Evolutionary conservation across 768 basidiomycete species (phyloP), one percentile per base, ranked within the genome.

Genomic region (Polyporus arcularius): DNA sequence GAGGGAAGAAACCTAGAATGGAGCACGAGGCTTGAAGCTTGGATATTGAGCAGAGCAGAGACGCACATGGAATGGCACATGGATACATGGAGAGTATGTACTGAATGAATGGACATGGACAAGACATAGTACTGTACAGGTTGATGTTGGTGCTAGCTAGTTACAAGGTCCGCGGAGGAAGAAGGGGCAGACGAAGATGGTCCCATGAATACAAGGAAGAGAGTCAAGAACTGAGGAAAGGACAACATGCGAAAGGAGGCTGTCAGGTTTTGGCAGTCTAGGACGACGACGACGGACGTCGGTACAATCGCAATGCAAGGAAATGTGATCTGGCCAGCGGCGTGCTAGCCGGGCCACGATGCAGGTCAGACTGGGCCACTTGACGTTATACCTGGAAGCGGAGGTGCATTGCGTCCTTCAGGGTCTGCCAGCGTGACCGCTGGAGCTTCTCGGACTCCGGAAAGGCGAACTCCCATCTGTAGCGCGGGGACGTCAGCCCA

Each of bases 381-480:
- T 32, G 51, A 54, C 43, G 39, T 28, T 57, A 62, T 4, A 57
- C 50, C 38, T 53, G 61, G 53, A 63, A 57, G 57, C 47, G 57
- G 57, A 63, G 57, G 55, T 65, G 57, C 65, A 70, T 68, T 39
- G 64, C 69, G 57, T 66, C 67, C 63, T 67, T 68, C 26, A 72
- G 62, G 35, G 53, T 62, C 50, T 67, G 68, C 71, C 71, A 72
- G n/a, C 66, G 64, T 45, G 67, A 65, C 26, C 63, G 64, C 53
- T 66, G 66, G 10, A 58, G 35, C 43, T 60, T 65, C 26, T 69
- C 68, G 30, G 57, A 60, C 40, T 70, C 66, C 3, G 67, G 65
- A 61, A 71, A 70, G 42, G 66, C 62, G 56, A 72, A 72, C 39
- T 71, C 70, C 71, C 71, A 72, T 49, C 71, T 72, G 56, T 16